Evolutionary conservation across 352 stramenopile genomes (phyloP), one percentile per base, ranked within the genome.

Genomic region (Phytopythium aichiense): DNA sequence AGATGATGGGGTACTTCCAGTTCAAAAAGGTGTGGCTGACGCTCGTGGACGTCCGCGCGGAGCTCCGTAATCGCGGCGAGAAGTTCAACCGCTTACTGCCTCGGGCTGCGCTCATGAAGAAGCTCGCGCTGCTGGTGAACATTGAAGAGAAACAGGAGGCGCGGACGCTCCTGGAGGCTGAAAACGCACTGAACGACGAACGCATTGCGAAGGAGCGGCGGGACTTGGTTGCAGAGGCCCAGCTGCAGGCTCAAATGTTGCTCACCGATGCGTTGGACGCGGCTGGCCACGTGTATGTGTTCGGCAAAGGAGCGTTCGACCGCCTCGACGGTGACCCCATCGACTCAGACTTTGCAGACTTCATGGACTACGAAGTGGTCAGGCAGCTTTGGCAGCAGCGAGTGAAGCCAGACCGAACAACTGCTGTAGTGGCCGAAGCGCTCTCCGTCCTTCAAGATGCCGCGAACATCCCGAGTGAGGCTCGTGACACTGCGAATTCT

Each of bases 281-380:
- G 23, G 81, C 83, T 13, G 85, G 85, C 0, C 85, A 94, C 30
- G 85, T 94, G 0, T 94, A 94, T 46, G 65, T 89, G 25, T 92
- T 94, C 38, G 83, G 85, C 4, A 88, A 82, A 61, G 85, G 83
- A 30, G 61, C 78, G 0, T 84, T 87, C 43, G 68, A 80, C 23
- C 76, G 81, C 12, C 88, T 92, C 33, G 81, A 92, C 35, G 77
- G 76, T 6, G 74, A 86, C 1, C 67, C 77, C 2, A 66, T 74
- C 12, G 61, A 74, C 23, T 78, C 78, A 9, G 84, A 93, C 28
- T 89, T 88, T 57, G 67, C 86, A 45, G 84, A 93, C 22, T 92
- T 89, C 53, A 87, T 90, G 71, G 77, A 91, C 16, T 92, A 87
- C 59, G 70, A 76, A 6, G 48, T 69, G 23, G 53, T 93, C 16